Percentiles rank a stretch among this genome's conserved stretches.
Evolutionary conservation across 2,329 filamentous ascomycete species (phyloP).

Genomic region (Calonectria pseudoreteaudii): DNA sequence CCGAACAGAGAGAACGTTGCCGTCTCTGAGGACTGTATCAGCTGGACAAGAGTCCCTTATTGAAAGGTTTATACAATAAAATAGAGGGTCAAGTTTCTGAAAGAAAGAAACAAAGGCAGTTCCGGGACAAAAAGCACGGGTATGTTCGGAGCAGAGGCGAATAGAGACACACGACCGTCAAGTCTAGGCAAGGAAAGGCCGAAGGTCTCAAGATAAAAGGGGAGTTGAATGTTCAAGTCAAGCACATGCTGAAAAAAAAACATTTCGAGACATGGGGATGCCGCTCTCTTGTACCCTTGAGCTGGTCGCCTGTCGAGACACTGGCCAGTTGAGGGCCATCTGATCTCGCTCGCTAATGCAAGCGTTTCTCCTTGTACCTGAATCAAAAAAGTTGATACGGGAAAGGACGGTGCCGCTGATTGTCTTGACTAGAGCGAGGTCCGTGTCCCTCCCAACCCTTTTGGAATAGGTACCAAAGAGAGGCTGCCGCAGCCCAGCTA

Average conservation of each 20-base stretch:
- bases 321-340: conserved; percentile 33
- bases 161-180: conserved; percentile 27
- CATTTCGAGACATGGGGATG: conserved; percentile 39
- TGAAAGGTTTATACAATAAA: conserved; percentile 37
- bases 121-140: conserved; percentile 18
- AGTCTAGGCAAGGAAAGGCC: conserved; percentile 37
- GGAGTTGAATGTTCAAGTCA: conserved; percentile 37
- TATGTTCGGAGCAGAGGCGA: conserved; percentile 22
- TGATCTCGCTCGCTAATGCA: conserved; percentile 40
- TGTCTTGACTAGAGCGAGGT: conserved; percentile 48
- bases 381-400: conserved; percentile 44
- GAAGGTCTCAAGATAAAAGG: conserved; percentile 41
- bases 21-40: conserved; percentile 30
- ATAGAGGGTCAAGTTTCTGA: conserved; percentile 14
- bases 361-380: conserved; percentile 45
- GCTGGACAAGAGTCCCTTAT: conserved; percentile 34
- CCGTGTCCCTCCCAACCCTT: conserved; percentile 52
- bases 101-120: neutral
- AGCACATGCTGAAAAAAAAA: conserved; percentile 28
- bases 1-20: conserved; percentile 22
- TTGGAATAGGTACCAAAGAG: conserved; percentile 30
- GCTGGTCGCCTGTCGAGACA: conserved; percentile 38
- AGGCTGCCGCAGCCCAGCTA: conserved; percentile 42
- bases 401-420: conserved; percentile 45
- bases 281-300: conserved; percentile 47